These are phyloP conservation scores for Trametes pubescens DNA, from an alignment of 1,284 basidiomycete genomes.

Conservation along the genomic window DNA sequence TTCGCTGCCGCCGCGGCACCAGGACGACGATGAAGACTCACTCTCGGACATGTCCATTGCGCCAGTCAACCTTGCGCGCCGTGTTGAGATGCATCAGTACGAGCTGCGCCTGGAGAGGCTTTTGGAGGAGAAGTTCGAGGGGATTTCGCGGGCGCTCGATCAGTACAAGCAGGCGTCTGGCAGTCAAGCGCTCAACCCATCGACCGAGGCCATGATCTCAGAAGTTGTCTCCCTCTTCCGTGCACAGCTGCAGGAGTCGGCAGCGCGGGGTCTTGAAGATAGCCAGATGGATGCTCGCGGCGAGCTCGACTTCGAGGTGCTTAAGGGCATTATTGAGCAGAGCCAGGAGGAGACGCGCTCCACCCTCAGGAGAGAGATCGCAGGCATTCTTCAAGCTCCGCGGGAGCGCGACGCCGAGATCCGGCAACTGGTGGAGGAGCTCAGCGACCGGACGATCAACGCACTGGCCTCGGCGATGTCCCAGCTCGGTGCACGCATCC, in stretches of 20 bases:
- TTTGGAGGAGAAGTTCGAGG: conserved; percentile 73
- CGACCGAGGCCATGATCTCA: conserved; percentile 65
- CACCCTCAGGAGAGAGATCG: conserved; percentile 66
- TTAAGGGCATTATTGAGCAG: conserved; percentile 74
- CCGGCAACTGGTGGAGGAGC: conserved; percentile 58
- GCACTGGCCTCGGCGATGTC: conserved; percentile 67
- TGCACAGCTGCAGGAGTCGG: conserved; percentile 69
- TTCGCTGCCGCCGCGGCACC: conserved; percentile 66
- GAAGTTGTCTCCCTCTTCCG: conserved; percentile 75
- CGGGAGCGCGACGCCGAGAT: conserved; percentile 35
- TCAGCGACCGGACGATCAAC: conserved; percentile 60
- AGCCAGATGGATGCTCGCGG: conserved; percentile 74
- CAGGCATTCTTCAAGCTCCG: conserved; percentile 49
- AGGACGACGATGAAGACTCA: conserved; percentile 38
- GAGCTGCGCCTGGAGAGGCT: conserved; percentile 66
- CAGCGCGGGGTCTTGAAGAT: conserved; percentile 65
- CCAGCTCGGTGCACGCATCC: conserved; percentile 67
- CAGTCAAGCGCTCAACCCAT: conserved; percentile 46
- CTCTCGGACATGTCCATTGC: conserved; percentile 53
- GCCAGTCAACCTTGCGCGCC: conserved; percentile 60
- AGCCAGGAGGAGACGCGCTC: conserved; percentile 67
- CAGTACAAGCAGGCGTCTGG: conserved; percentile 29
- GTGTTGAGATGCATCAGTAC: conserved; percentile 64
- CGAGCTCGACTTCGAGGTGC: conserved; percentile 78
- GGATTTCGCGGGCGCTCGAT: conserved; percentile 45